Evolutionary conservation across 768 basidiomycete species (phyloP).

Genomic region (Suillus clintonianus): DNA sequence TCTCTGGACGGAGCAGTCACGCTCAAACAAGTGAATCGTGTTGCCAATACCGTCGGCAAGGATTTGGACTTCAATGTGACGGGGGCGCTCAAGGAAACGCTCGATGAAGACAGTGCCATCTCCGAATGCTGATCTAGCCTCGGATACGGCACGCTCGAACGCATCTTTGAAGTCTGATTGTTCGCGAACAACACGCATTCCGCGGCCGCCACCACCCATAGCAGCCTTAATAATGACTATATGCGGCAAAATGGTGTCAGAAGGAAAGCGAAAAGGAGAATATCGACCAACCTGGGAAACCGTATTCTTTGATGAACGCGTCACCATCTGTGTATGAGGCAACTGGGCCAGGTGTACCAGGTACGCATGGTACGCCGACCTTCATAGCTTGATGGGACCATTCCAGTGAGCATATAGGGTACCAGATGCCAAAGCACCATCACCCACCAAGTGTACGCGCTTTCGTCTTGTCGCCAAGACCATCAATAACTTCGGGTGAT

Average conservation of each 20-base stretch:
- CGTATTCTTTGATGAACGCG: conserved; percentile 91
- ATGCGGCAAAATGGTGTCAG: conserved; percentile 13
- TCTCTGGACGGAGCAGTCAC: conserved; percentile 98
- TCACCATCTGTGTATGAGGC: conserved; percentile 75
- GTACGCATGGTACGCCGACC: conserved; percentile 93
- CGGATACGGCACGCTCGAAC: conserved; percentile 90
- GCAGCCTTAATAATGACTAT: conserved; percentile 98
- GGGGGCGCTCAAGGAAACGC: conserved; percentile 93
- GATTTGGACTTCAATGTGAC: conserved; percentile 97
- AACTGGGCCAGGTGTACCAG: conserved; percentile 97
- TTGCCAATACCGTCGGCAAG: conserved; percentile 91
- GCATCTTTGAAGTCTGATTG: conserved; percentile 87
- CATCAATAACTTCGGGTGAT: conserved; percentile 93
- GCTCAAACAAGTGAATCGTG: conserved; percentile 97
- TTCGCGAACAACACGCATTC: conserved; percentile 98
- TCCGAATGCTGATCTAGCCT: conserved; percentile 96
- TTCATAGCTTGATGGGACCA: conserved; percentile 63
- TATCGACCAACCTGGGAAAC: conserved; percentile 76
- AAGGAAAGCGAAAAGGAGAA: not conserved
- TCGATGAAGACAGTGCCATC: conserved; percentile 99
- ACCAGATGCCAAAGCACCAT: conserved; percentile 7
- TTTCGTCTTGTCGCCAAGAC: conserved; percentile 98
- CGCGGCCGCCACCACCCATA: conserved; percentile 98
- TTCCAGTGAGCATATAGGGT: conserved; percentile 6
- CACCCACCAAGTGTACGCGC: conserved; percentile 79